Base-by-base conservation (phyloP, 108 stramenopile genomes). In the Conticribra guillardii region DNA sequence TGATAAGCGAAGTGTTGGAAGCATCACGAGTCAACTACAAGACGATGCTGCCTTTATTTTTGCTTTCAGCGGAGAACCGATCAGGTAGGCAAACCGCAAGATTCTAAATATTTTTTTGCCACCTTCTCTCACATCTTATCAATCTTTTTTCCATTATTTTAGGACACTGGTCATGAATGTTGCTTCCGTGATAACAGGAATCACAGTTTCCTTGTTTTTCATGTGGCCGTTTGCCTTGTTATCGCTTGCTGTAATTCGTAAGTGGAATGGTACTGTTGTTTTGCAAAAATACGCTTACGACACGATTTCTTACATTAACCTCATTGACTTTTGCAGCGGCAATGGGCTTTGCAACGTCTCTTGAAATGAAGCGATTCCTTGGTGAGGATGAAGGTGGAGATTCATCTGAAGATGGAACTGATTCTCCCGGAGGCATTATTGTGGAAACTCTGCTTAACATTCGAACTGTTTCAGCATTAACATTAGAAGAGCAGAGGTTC, bases 161-260 rank as follows among this genome's bases (percentile, higher is more conserved):
- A 41, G 37, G 11, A 41, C 37, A 9, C 11, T 41, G 37, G 37
- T 41, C 11, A 41, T 41, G 37, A 41, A 41, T 41, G 37, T 41
- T 41, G 37, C 37, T 9, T 41, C 37, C 8, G 37, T 41, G 8
- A 41, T 75, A 34, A 44, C 30, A 0, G 47, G 69, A 9, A 24
- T 64, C 28, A 32, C 49, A n/a, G 45, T 64, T 29, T 41, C 37
- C 37, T 41, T 56, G 56, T 54, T 56, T 53, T 74, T 46, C 58
- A 89, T 90, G 85, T 93, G 95, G 95, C 87, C 84, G 0, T 90
- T 96, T 60, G 91, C 96, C 4, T 54, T 94, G 41, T 49, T 96
- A 44, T 78, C 88, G 8, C 52, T 94, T 18, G 82, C 37, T 1
- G 83, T 80, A 32, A 68, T 96, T 53, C 1, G 54, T 92, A 22